Evolutionary conservation across 1,139 yeast species (phyloP).

Genomic region (Taphrina populina): DNA sequence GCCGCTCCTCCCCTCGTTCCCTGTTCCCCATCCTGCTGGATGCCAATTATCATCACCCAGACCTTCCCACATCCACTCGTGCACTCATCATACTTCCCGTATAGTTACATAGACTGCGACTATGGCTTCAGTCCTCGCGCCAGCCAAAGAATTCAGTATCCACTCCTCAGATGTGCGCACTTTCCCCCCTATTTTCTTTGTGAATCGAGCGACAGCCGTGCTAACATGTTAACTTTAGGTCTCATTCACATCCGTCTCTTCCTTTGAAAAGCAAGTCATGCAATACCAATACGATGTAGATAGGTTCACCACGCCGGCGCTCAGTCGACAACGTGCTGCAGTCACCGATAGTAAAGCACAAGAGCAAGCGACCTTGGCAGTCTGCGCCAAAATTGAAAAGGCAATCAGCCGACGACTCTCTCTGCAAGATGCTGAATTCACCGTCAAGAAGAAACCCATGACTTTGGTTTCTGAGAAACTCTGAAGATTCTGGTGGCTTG

Average conservation of each 20-base stretch:
- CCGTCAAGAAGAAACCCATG: too few species aligned
- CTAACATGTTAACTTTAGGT: background rate
- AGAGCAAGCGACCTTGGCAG: constrained; percentile 25
- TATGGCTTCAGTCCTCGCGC: constrained; percentile 15
- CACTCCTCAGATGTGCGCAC: constrained; percentile 19
- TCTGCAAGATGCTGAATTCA: constrained; percentile 30
- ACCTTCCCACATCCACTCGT: background rate
- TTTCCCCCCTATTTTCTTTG: background rate
- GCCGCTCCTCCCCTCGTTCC: background rate
- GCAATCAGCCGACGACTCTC: constrained; percentile 26
- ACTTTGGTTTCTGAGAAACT: too few species aligned
- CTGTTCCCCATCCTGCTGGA: background rate
- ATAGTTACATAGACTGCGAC: background rate
- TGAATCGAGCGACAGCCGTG: background rate
- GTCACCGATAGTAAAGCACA: constrained; percentile 8
- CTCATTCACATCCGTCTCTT: constrained; percentile 14
- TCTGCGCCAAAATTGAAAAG: constrained; percentile 27
- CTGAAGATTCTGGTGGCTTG: too few species aligned
- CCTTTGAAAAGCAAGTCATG: constrained; percentile 23
- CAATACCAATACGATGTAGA: constrained; percentile 23
- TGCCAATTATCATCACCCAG: background rate
- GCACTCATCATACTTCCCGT: background rate
- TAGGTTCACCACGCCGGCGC: constrained; percentile 13
- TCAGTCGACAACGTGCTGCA: constrained; percentile 10
- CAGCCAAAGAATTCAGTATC: constrained; percentile 22